A percentile compares a stretch with the other conserved stretches of the same genome.
Conservation (phyloP, 345 rosid species). For the Gossypium thurberi region DNA sequence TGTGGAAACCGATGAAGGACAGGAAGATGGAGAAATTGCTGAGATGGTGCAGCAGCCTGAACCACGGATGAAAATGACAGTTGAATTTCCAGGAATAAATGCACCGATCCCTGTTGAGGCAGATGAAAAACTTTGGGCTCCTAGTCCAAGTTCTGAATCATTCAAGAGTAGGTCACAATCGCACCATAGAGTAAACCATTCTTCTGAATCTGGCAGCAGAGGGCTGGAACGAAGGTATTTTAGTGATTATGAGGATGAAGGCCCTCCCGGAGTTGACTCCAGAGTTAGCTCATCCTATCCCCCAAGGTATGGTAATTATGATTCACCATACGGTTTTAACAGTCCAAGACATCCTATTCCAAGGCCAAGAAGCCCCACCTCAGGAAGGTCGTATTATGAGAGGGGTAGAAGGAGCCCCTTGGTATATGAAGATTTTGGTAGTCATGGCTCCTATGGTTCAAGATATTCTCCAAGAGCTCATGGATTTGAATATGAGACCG, state of each 20-base stretch:
- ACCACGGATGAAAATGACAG: constrained; percentile 43
- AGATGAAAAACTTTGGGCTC: constrained; percentile 59
- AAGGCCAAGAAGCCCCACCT: constrained; percentile 22
- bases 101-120: constrained; percentile 78
- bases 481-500: constrained; percentile 22
- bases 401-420: constrained; percentile 40
- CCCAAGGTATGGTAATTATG: constrained; percentile 49
- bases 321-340: constrained; percentile 17
- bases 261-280: constrained; percentile 49
- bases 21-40: constrained; percentile 65
- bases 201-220: constrained; percentile 34
- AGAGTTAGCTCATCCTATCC: constrained; percentile 40
- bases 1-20: constrained; percentile 40
- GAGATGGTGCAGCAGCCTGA: constrained; percentile 29
- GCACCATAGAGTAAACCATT: constrained; percentile 24
- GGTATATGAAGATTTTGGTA: constrained; percentile 23
- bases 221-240: constrained; percentile 36
- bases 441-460: constrained; percentile 18
- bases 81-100: constrained; percentile 79
- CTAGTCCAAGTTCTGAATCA: constrained; percentile 31
- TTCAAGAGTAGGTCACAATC: constrained; percentile 28
- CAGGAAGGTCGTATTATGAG: constrained; percentile 32
- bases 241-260: constrained; percentile 35
- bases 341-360: constrained; percentile 21
- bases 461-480: constrained; percentile 23